Evolutionary conservation across 495 filamentous ascomycete genomes (phyloP).

Genomic region (Aspergillus wentii): DNA sequence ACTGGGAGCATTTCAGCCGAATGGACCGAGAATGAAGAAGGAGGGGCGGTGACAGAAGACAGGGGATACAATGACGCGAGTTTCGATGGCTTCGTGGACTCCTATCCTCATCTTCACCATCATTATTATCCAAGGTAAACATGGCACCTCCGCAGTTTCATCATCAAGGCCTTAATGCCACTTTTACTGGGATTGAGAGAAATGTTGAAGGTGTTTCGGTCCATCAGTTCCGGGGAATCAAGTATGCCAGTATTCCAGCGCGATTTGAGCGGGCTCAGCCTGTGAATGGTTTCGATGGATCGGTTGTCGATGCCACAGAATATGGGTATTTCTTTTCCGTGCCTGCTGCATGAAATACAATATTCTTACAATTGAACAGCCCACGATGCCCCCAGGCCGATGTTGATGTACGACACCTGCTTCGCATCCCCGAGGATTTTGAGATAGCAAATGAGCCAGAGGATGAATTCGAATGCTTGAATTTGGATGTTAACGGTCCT

Average conservation of each 20-base stretch:
- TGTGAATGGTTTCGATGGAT: conserved; percentile 21
- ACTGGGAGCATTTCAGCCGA: too few species aligned
- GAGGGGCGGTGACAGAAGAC: too few species aligned
- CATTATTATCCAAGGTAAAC: conserved; percentile 4
- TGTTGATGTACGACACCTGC: conserved; percentile 33
- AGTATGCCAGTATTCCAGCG: conserved; percentile 31
- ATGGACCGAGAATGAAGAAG: too few species aligned
- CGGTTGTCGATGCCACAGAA: conserved; percentile 24
- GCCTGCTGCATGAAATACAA: too few species aligned
- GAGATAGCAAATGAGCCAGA: conserved; percentile 23
- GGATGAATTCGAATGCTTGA: conserved; percentile 42
- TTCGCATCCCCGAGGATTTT: conserved; percentile 33
- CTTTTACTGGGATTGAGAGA: conserved; percentile 24
- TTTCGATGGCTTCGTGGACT: neutral
- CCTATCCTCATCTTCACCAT: neutral
- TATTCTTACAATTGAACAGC: too few species aligned
- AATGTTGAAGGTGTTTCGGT: conserved; percentile 10
- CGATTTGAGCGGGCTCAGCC: conserved; percentile 29
- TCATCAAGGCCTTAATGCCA: conserved; percentile 23
- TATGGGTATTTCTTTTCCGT: conserved; percentile 32
- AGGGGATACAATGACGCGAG: neutral
- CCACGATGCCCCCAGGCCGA: conserved; percentile 34
- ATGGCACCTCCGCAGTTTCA: conserved; percentile 23
- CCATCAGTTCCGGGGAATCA: conserved; percentile 32
- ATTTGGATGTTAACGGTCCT: conserved; percentile 36